These are phyloP conservation scores for Macrolepiota albuminosa DNA, from an alignment of 768 basidiomycete species.

Conservation along the genomic window DNA sequence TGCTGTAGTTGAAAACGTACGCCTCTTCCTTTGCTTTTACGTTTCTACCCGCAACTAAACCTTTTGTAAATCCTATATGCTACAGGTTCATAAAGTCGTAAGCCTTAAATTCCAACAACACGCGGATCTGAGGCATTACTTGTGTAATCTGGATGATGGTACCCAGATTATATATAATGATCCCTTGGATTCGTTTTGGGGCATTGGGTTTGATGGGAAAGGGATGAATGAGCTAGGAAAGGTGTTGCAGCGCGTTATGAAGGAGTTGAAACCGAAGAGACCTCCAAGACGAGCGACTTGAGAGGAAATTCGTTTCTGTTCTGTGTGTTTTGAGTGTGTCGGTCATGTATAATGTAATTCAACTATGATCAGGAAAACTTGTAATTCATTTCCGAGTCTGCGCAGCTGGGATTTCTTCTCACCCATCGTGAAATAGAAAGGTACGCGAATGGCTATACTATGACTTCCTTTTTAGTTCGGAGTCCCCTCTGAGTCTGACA, in stretches of 20 bases:
- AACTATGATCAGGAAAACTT: not conserved
- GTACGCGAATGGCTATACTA: no score
- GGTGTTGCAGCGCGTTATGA: slow-evolving; percentile 50
- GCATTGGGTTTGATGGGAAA: slow-evolving; percentile 40
- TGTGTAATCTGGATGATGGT: slow-evolving; percentile 46
- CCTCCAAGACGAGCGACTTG: not conserved
- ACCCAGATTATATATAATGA: slow-evolving; percentile 51
- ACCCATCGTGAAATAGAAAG: not conserved
- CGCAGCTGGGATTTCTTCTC: not conserved
- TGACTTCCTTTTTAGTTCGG: no score
- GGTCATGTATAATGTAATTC: not conserved
- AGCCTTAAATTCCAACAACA: slow-evolving; percentile 72
- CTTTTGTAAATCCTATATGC: not conserved
- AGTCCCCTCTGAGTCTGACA: no score
- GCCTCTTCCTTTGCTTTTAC: not conserved
- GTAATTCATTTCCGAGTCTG: not conserved
- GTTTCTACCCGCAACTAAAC: not conserved
- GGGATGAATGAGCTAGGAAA: slow-evolving; percentile 65
- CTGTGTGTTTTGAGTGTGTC: not conserved
- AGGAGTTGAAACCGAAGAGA: slow-evolving; percentile 7
- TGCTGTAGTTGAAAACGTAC: slow-evolving; percentile 3
- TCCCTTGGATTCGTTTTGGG: slow-evolving; percentile 58
- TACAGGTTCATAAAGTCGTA: slow-evolving; percentile 66
- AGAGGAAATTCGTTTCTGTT: not conserved
- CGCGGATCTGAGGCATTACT: slow-evolving; percentile 41